phyloP scores from a whole-genome alignment of 768 basidiomycete species.

The Leucosporidium creatinivorum region DNA sequence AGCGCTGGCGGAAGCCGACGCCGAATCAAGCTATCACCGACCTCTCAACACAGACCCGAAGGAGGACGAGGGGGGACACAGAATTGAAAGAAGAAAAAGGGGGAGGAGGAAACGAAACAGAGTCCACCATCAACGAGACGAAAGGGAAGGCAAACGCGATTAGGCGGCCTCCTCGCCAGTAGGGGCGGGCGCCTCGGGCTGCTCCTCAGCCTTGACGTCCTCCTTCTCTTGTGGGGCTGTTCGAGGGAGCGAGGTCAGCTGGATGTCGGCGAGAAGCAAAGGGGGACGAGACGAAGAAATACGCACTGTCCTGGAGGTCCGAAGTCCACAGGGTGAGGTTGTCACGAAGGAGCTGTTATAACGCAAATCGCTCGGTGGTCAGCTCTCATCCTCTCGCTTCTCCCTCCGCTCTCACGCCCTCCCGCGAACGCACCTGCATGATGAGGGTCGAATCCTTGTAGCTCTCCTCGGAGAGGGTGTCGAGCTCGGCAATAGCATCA shows the following conservation, averaged over 20 bases:
- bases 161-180: constrained; percentile 28
- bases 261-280: background rate
- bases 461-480: constrained; percentile 95
- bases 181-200: constrained; percentile 4
- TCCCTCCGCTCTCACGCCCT: background rate
- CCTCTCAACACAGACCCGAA: no score
- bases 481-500: constrained; percentile 96
- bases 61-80: background rate
- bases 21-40: no score
- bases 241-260: background rate
- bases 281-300: no score
- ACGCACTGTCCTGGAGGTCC: constrained; percentile 71
- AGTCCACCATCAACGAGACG: background rate
- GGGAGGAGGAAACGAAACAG: background rate
- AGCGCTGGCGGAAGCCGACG: no score
- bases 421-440: constrained; percentile 50
- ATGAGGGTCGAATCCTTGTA: constrained; percentile 97
- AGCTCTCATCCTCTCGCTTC: background rate
- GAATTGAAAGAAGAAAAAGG: background rate
- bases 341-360: constrained; percentile 88
- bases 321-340: constrained; percentile 98
- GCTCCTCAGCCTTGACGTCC: constrained; percentile 14
- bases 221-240: constrained; percentile 17
- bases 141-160: background rate
- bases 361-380: background rate